phyloP scores from a whole-genome alignment of 768 basidiomycete species.

The Serendipita sp. region DNA sequence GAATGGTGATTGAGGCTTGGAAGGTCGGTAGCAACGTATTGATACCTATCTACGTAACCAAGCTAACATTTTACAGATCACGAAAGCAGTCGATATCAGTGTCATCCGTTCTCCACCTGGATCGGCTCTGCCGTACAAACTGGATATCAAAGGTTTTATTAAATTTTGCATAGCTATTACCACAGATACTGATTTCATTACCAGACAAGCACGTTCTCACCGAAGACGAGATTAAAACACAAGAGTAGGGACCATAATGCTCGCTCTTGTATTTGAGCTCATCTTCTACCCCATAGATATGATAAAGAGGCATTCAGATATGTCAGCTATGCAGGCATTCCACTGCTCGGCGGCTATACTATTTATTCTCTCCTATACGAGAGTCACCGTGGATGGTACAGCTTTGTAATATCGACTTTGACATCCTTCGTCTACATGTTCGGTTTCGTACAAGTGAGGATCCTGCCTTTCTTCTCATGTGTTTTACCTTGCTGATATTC shows the following conservation, averaged over 20 bases:
- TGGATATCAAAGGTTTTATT: slow-evolving; percentile 62
- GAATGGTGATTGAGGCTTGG: slow-evolving; percentile 82
- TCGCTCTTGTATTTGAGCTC: slow-evolving; percentile 1
- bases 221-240: slow-evolving; percentile 95
- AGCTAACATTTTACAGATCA: slow-evolving; percentile 33
- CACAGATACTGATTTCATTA: slow-evolving; percentile 7
- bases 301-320: slow-evolving; percentile 90
- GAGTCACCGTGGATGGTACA: slow-evolving; percentile 89
- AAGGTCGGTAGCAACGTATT: slow-evolving; percentile 37
- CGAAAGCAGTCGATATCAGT: slow-evolving; percentile 78
- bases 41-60: neutral
- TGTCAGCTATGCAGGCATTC: slow-evolving; percentile 79
- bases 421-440: slow-evolving; percentile 94
- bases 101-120: slow-evolving; percentile 46
- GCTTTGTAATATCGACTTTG: slow-evolving; percentile 82
- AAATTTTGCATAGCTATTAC: slow-evolving; percentile 12
- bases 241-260: slow-evolving; percentile 45
- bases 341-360: slow-evolving; percentile 59
- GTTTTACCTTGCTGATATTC: slow-evolving; percentile 6
- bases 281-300: slow-evolving; percentile 33
- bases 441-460: slow-evolving; percentile 52
- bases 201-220: slow-evolving; percentile 87
- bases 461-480: slow-evolving; percentile 10
- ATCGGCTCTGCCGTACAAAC: slow-evolving; percentile 55
- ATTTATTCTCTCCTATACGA: slow-evolving; percentile 69